Conservation (phyloP, 208 protist genomes). For the Trypanosoma avium region DNA sequence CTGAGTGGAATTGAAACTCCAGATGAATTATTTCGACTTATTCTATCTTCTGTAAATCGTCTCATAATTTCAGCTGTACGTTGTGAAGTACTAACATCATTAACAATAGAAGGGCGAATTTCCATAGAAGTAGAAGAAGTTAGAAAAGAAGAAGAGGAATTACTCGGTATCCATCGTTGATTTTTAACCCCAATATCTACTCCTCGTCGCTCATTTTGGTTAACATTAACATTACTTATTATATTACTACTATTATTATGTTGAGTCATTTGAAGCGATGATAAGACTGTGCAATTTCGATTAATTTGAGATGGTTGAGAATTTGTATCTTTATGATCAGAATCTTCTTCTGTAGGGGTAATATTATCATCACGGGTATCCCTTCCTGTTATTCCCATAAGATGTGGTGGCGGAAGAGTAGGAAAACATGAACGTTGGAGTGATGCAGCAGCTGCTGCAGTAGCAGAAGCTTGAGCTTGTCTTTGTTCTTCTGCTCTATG, state of each 20-base stretch:
- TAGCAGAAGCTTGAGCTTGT: neutral
- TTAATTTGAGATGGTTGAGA: neutral
- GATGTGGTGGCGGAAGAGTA: constrained; percentile 10
- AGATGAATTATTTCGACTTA: neutral
- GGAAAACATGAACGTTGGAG: neutral
- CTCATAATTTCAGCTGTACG: constrained; percentile 4
- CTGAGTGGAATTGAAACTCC: neutral
- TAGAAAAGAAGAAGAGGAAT: too few relatives aligned
- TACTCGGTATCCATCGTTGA: too few relatives aligned
- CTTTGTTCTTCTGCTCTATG: constrained; percentile 3
- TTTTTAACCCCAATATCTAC: too few relatives aligned
- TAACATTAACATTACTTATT: too few relatives aligned
- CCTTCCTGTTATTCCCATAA: constrained; percentile 13
- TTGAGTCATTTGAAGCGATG: too few relatives aligned
- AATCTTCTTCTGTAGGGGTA: neutral
- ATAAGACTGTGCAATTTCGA: neutral
- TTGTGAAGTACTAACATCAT: neutral
- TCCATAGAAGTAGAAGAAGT: neutral
- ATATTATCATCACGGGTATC: neutral
- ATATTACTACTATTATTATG: too few relatives aligned
- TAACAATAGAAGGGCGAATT: neutral
- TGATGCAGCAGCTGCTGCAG: neutral
- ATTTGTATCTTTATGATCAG: neutral
- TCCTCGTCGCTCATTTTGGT: too few relatives aligned
- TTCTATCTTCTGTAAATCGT: neutral